Evolutionary conservation across 2,329 filamentous ascomycete species (phyloP).

Genomic region (Fusarium beomiforme): DNA sequence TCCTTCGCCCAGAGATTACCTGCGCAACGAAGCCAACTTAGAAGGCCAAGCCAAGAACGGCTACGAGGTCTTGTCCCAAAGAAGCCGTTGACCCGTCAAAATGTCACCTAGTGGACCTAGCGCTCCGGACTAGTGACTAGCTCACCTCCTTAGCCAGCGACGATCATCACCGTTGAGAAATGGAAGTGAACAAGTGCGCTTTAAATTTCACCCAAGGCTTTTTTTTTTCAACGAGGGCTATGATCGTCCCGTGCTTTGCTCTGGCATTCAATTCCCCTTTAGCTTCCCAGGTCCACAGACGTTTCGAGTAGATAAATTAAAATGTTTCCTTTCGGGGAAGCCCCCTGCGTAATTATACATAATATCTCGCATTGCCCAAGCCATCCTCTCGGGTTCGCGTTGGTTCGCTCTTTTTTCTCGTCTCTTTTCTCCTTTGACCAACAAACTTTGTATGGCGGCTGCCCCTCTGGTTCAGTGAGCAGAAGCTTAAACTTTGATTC

Average conservation of each 20-base stretch:
- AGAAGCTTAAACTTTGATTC: background rate
- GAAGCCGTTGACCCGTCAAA: background rate
- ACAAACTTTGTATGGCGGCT: background rate
- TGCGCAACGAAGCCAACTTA: background rate
- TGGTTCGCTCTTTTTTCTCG: background rate
- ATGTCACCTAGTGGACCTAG: background rate
- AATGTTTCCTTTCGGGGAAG: background rate
- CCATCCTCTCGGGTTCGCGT: slow-evolving; percentile 10
- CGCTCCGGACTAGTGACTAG: background rate
- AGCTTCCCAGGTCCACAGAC: background rate
- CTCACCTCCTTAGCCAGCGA: background rate
- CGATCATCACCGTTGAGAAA: background rate
- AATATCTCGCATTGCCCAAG: slow-evolving; percentile 10
- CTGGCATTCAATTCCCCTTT: too few species aligned
- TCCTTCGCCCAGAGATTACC: background rate
- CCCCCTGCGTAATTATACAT: slow-evolving; percentile 16
- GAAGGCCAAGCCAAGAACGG: background rate
- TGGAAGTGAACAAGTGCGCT: background rate
- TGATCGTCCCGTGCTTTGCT: background rate
- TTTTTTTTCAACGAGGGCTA: background rate
- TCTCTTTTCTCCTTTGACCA: background rate
- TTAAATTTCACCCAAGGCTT: background rate
- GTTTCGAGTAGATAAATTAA: slow-evolving; percentile 1
- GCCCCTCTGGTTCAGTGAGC: slow-evolving; percentile 6
- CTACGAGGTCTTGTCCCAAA: background rate